These are phyloP conservation scores for Jaapia argillacea DNA, from an alignment of 768 basidiomycete genomes.

Conservation along the genomic window DNA sequence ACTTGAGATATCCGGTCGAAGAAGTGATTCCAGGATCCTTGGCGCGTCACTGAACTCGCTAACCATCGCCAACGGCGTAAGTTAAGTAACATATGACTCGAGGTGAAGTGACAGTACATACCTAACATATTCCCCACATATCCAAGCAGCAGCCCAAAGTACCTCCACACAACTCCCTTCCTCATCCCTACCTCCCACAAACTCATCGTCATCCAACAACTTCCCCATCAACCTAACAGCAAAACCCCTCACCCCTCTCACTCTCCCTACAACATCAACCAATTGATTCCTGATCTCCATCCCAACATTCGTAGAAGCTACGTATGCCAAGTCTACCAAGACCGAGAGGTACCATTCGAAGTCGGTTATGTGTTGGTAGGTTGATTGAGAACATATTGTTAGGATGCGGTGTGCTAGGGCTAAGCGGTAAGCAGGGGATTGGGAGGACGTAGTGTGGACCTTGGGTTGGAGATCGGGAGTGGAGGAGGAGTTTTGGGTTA, in stretches of 20 bases:
- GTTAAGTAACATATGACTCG: not conserved
- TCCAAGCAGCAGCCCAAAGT: slow-evolving; percentile 92
- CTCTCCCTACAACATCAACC: slow-evolving; percentile 80
- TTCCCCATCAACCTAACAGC: slow-evolving; percentile 81
- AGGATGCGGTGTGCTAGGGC: slow-evolving; percentile 75
- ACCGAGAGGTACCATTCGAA: slow-evolving; percentile 99
- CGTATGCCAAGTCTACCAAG: slow-evolving; percentile 82
- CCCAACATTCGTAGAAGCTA: slow-evolving; percentile 76
- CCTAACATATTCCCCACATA: slow-evolving; percentile 92
- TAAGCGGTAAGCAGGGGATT: slow-evolving; percentile 80
- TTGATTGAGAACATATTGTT: slow-evolving; percentile 74
- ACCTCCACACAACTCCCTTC: slow-evolving; percentile 75
- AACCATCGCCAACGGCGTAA: not conserved
- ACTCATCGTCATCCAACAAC: slow-evolving; percentile 67
- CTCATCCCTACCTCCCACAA: slow-evolving; percentile 57
- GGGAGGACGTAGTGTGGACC: slow-evolving; percentile 37
- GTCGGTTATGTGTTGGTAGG: slow-evolving; percentile 81
- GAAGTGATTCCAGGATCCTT: slow-evolving; percentile 63
- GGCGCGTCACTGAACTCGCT: slow-evolving; percentile 65
- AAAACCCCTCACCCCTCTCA: slow-evolving; percentile 62
- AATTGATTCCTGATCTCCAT: slow-evolving; percentile 72
- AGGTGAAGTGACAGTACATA: slow-evolving; percentile 36
- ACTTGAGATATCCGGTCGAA: slow-evolving; percentile 46
- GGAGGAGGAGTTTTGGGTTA: slow-evolving; percentile 44
- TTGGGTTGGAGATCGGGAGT: slow-evolving; percentile 25